phyloP scores from a whole-genome alignment of 139 green algal genomes.

The Parachlorella kessleri region DNA sequence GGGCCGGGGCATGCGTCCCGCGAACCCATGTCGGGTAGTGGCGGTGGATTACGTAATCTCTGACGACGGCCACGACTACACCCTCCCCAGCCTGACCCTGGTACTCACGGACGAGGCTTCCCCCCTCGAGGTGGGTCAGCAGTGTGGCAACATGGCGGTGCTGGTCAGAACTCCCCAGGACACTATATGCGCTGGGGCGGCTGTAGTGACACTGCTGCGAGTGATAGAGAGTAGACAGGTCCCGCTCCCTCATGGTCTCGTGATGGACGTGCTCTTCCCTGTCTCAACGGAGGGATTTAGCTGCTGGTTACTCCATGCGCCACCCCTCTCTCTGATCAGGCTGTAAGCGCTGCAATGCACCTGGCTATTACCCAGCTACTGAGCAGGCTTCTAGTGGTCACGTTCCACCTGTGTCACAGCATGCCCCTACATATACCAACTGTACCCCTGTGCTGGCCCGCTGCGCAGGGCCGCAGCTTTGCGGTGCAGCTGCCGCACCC shows the following conservation, averaged over 20 bases:
- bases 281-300: background rate
- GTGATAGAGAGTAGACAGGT: no score
- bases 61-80: conserved; percentile 32
- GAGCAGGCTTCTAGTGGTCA: background rate
- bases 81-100: conserved; percentile 19
- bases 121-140: conserved; percentile 21
- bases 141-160: no score
- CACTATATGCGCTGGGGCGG: no score
- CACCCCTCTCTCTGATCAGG: background rate
- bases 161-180: no score
- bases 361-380: background rate
- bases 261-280: background rate
- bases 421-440: background rate
- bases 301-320: background rate
- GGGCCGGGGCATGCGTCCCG: conserved; percentile 41
- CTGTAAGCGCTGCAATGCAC: background rate
- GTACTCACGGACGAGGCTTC: conserved; percentile 18
- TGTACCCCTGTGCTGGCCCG: background rate
- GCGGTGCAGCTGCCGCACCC: conserved; percentile 57
- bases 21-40: conserved; percentile 54
- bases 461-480: conserved; percentile 39
- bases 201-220: no score
- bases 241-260: no score
- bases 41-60: conserved; percentile 55
- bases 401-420: background rate